A percentile compares a stretch with the other conserved stretches of the same genome.
Conservation (phyloP, 345 rosid species). For the Rhizophora apiculata region DNA sequence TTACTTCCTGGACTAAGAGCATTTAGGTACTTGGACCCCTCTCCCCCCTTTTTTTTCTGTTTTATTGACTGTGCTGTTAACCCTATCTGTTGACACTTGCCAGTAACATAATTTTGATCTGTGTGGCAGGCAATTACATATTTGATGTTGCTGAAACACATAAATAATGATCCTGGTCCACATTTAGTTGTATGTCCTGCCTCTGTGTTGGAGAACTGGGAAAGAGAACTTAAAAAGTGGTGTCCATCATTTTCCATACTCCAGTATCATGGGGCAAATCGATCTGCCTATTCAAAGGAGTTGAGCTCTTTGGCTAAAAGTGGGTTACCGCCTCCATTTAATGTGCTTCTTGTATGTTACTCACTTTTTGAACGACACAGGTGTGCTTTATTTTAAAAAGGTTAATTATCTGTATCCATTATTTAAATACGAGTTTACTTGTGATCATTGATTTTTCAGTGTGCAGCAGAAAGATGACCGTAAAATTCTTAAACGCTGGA, state of each 20-base stretch:
- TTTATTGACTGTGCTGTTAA: background rate
- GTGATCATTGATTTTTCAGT: conserved; percentile 43
- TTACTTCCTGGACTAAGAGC: conserved; percentile 41
- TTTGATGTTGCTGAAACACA: conserved; percentile 64
- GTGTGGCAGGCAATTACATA: conserved; percentile 78
- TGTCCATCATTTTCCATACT: conserved; percentile 93
- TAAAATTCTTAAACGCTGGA: conserved; percentile 80
- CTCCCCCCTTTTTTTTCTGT: conserved; percentile 9
- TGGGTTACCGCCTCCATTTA: conserved; percentile 85
- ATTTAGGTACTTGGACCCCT: conserved; percentile 57
- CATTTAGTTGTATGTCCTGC: conserved; percentile 98
- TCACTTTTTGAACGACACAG: conserved; percentile 96
- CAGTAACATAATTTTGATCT: conserved; percentile 17
- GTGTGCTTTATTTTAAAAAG: conserved; percentile 35
- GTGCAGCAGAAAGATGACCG: conserved; percentile 97
- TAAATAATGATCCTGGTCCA: conserved; percentile 88
- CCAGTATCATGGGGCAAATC: conserved; percentile 75
- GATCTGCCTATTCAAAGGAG: conserved; percentile 82
- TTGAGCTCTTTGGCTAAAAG: conserved; percentile 69
- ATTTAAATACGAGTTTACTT: conserved; percentile 8
- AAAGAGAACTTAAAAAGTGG: conserved; percentile 94
- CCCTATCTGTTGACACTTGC: background rate
- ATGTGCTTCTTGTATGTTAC: conserved; percentile 92
- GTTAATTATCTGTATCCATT: conserved; percentile 14
- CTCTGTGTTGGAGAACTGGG: conserved; percentile 97